These are phyloP conservation scores for Lactarius hengduanensis DNA, from an alignment of 768 basidiomycete genomes.

Conservation along the genomic window DNA sequence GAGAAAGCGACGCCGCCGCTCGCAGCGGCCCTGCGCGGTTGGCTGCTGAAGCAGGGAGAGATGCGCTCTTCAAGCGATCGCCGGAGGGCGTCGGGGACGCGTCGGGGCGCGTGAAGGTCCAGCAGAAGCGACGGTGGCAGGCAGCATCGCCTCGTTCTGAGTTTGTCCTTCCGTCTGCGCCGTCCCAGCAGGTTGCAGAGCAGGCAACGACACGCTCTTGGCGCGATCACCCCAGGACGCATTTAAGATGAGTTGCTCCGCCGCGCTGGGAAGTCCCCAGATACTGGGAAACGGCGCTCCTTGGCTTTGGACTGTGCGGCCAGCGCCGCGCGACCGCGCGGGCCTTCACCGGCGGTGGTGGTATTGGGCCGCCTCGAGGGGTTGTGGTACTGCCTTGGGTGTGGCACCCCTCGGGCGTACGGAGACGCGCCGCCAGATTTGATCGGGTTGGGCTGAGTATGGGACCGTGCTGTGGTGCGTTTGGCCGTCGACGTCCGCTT, in stretches of 20 bases:
- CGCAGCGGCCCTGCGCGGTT: neutral
- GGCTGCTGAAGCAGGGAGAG: neutral
- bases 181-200: neutral
- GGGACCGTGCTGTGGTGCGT: neutral
- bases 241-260: neutral
- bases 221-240: neutral
- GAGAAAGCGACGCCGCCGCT: neutral
- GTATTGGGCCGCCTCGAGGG: slow-evolving; percentile 6
- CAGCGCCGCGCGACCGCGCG: slow-evolving; percentile 1
- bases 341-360: slow-evolving; percentile 10
- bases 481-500: neutral
- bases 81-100: neutral
- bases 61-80: neutral
- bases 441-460: slow-evolving; percentile 7
- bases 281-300: neutral
- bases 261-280: neutral
- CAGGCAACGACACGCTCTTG: slow-evolving; percentile 1
- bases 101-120: neutral
- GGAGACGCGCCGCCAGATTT: neutral
- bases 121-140: neutral
- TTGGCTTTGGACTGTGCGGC: slow-evolving; percentile 2
- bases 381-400: slow-evolving; percentile 10
- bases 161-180: neutral
- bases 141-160: neutral
- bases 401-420: slow-evolving; percentile 2